These are phyloP conservation scores for Rutidosis leptorrhynchoides DNA, from an alignment of 129 eudicot genomes.

Conservation along the genomic window DNA sequence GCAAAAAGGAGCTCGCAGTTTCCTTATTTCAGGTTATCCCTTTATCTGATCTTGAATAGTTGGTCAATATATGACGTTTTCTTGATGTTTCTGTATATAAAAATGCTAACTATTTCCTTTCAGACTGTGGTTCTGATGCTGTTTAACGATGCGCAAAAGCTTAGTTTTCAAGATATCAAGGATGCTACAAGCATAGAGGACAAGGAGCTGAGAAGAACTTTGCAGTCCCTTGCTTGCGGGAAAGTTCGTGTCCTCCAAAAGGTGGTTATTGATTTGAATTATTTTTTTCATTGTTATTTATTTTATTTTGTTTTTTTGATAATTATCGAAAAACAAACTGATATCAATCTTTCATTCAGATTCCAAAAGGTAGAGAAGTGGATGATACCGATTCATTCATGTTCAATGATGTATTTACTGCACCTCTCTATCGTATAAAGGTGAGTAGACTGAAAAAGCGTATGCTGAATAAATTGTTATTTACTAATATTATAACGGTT, in stretches of 20 bases:
- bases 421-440: conserved; percentile 94
- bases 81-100: too few relatives aligned
- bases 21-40: conserved; percentile 87
- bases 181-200: conserved; percentile 95
- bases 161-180: conserved; percentile 84
- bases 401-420: conserved; percentile 71
- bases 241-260: conserved; percentile 90
- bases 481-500: background rate
- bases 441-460: conserved; percentile 33
- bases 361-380: conserved; percentile 95
- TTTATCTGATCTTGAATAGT: background rate
- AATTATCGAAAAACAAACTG: conserved; percentile 4
- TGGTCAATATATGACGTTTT: background rate
- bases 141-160: conserved; percentile 84
- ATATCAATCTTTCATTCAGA: conserved; percentile 36
- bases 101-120: conserved; percentile 12
- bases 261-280: background rate
- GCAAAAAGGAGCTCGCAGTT: conserved; percentile 90
- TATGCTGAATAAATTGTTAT: background rate
- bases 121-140: conserved; percentile 94
- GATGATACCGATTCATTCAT: conserved; percentile 74
- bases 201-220: conserved; percentile 85
- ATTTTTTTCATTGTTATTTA: too few relatives aligned
- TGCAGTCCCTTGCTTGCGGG: conserved; percentile 99
- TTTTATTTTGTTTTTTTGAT: too few relatives aligned